Conservation (phyloP, 2,329 filamentous ascomycete species). For the Ceratocystis cubensis region DNA sequence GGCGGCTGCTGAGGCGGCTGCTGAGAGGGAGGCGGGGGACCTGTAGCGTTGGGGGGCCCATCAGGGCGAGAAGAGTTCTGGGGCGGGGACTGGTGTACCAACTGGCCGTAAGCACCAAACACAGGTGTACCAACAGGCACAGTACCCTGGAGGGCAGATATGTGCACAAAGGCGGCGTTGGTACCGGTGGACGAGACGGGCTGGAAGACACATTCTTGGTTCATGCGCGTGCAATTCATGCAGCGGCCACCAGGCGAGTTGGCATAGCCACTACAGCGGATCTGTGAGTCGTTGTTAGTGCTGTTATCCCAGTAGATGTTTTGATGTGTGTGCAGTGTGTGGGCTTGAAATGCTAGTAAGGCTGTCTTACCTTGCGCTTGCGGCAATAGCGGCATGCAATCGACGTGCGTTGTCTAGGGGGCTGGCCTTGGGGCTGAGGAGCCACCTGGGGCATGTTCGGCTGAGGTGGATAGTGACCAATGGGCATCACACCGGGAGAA, state of each 20-base stretch:
- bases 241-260: constrained; percentile 48
- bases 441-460: not conserved
- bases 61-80: constrained; percentile 12
- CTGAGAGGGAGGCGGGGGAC: not conserved
- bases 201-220: constrained; percentile 50
- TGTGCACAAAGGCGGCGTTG: constrained; percentile 46
- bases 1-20: not conserved
- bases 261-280: constrained; percentile 49
- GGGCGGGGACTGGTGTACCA: constrained; percentile 21
- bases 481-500: not conserved
- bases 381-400: constrained; percentile 49
- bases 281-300: constrained; percentile 30
- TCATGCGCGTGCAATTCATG: constrained; percentile 49
- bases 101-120: constrained; percentile 31
- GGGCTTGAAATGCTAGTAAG: too few species aligned
- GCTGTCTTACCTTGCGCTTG: constrained; percentile 42
- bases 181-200: constrained; percentile 42
- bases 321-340: not conserved
- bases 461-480: not conserved
- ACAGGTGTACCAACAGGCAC: constrained; percentile 45
- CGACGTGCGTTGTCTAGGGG: constrained; percentile 45
- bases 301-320: not conserved
- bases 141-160: constrained; percentile 45
- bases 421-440: constrained; percentile 11
- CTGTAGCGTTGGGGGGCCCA: not conserved